phyloP scores from a whole-genome alignment of 768 basidiomycete species.

The Macrolepiota albuminosa region DNA sequence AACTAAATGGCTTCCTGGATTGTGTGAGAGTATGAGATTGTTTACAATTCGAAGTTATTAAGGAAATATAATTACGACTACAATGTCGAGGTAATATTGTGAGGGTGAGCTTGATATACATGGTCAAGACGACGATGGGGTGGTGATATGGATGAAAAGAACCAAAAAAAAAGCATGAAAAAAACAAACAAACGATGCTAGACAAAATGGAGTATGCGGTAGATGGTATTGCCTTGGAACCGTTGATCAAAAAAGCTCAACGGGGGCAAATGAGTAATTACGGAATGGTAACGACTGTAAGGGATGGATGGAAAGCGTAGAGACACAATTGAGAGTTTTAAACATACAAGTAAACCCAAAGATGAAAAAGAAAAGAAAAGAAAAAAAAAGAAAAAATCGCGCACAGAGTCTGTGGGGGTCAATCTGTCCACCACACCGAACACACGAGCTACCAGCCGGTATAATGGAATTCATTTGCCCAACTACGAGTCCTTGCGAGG shows the following conservation, averaged over 20 bases:
- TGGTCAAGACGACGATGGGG: neutral
- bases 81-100: neutral
- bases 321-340: neutral
- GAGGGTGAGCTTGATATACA: slow-evolving; percentile 8
- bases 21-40: neutral
- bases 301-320: slow-evolving; percentile 3
- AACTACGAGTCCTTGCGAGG: slow-evolving; percentile 59
- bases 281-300: neutral
- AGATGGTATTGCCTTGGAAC: neutral
- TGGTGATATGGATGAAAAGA: neutral
- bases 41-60: neutral
- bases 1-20: too few species aligned
- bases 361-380: neutral
- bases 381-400: neutral
- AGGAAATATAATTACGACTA: neutral
- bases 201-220: slow-evolving; percentile 8
- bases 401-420: neutral
- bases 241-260: neutral
- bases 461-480: slow-evolving; percentile 60
- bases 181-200: slow-evolving; percentile 9
- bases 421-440: neutral
- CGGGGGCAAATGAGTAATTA: slow-evolving; percentile 1
- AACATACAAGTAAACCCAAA: slow-evolving; percentile 14
- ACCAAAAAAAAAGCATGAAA: slow-evolving; percentile 5
- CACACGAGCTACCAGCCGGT: slow-evolving; percentile 49